A percentile compares a stretch with the other conserved stretches of the same genome.
Evolutionary conservation across 2,329 filamentous ascomycete genomes (phyloP).

Genomic region (Teratosphaeria zuluensis): DNA sequence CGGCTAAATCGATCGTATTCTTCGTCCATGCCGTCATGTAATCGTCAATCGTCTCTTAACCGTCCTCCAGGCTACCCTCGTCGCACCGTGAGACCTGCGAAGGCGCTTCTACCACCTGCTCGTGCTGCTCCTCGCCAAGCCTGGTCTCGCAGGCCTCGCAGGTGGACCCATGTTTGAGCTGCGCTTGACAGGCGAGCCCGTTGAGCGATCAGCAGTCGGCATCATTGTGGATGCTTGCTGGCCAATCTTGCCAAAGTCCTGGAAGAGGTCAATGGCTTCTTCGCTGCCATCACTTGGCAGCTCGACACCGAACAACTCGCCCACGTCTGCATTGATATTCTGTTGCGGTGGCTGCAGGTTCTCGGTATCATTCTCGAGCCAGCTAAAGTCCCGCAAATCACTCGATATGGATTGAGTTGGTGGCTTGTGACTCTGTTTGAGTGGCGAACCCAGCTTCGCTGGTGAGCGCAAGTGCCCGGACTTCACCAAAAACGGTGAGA

Average conservation of each 20-base stretch:
- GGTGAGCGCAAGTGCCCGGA: constrained; percentile 15
- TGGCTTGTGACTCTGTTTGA: constrained; percentile 21
- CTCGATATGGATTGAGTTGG: constrained; percentile 6
- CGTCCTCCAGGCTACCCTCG: neutral
- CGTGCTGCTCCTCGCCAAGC: constrained; percentile 19
- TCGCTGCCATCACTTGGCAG: constrained; percentile 51
- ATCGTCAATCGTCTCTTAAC: neutral
- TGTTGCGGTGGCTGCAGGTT: constrained; percentile 11
- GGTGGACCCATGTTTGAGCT: constrained; percentile 18
- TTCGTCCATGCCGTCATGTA: neutral
- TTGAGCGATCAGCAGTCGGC: constrained; percentile 15
- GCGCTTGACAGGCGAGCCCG: constrained; percentile 22
- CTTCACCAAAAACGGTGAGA: constrained; percentile 23
- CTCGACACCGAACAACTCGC: constrained; percentile 46
- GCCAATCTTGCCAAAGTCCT: constrained; percentile 69
- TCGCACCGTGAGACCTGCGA: neutral
- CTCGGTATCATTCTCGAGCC: constrained; percentile 20
- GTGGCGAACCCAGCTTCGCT: constrained; percentile 22
- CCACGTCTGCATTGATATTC: constrained; percentile 32
- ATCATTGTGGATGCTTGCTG: constrained; percentile 3
- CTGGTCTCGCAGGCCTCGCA: constrained; percentile 14
- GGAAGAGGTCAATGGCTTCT: constrained; percentile 59
- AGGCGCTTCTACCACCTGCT: constrained; percentile 20
- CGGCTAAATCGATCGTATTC: neutral
- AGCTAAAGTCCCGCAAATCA: constrained; percentile 9